phyloP scores from a whole-genome alignment of 176 grass and related monocot genomes.

The Aegilops longissima region DNA sequence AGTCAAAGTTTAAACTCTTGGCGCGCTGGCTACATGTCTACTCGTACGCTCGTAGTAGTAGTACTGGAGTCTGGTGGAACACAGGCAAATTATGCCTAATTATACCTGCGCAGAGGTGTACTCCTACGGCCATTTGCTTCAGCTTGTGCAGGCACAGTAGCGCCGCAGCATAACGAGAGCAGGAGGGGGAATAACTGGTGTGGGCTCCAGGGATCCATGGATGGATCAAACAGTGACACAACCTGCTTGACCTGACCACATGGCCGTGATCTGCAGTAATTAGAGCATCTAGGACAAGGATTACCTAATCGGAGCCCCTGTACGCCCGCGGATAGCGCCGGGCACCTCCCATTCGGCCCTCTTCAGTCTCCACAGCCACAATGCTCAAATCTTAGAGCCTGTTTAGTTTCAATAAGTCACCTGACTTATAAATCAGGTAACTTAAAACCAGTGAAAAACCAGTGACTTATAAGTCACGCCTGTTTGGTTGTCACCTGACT shows the following conservation, averaged over 20 bases:
- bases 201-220: slow-evolving; percentile 11
- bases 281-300: too few species aligned
- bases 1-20: not conserved
- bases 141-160: not conserved
- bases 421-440: too few species aligned
- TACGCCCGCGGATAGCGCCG: too few species aligned
- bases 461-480: too few species aligned
- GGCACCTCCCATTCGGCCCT: too few species aligned
- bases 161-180: not conserved
- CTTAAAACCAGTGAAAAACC: too few species aligned
- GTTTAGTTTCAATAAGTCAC: too few species aligned
- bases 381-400: too few species aligned
- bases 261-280: not conserved
- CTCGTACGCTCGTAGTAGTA: not conserved
- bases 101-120: slow-evolving; percentile 1
- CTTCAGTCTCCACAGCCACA: too few species aligned
- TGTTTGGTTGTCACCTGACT: too few species aligned
- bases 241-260: slow-evolving; percentile 9
- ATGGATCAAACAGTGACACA: not conserved
- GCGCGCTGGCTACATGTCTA: not conserved
- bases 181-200: slow-evolving; percentile 4
- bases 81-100: slow-evolving; percentile 20
- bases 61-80: not conserved
- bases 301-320: too few species aligned
- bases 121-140: not conserved